Percentiles rank a stretch among this genome's conserved stretches.
Conservation (phyloP, 768 basidiomycete species). For the Collybia nuda region DNA sequence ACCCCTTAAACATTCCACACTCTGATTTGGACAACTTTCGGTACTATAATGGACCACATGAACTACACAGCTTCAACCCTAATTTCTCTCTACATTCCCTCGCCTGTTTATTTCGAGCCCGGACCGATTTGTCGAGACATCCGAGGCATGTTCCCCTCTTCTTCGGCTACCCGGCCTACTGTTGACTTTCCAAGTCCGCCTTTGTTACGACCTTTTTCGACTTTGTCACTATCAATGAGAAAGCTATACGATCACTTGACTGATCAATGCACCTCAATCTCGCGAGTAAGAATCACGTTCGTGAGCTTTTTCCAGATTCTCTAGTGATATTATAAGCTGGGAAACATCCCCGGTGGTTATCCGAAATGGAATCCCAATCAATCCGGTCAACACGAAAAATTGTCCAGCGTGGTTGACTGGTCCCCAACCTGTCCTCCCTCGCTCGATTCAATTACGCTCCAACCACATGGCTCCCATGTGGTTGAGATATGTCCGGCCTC, state of each 20-base stretch:
- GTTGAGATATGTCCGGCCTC: constrained; percentile 4
- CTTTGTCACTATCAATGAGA: not conserved
- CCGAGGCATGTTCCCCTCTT: constrained; percentile 1
- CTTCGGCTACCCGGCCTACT: constrained; percentile 3
- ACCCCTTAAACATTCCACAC: not conserved
- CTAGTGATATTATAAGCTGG: constrained; percentile 3
- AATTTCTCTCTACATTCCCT: constrained; percentile 1
- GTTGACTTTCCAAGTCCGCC: constrained; percentile 1
- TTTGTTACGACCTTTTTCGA: no score
- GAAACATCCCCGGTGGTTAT: not conserved
- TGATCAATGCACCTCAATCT: not conserved
- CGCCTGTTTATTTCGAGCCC: constrained; percentile 4
- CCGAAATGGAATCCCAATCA: no score
- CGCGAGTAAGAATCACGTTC: no score
- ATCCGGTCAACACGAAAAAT: no score
- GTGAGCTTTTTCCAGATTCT: not conserved
- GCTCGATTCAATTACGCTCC: constrained; percentile 1
- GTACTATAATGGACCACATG: not conserved
- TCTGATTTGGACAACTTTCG: not conserved
- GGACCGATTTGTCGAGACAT: constrained; percentile 5
- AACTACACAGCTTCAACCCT: not conserved
- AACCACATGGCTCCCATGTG: constrained; percentile 15
- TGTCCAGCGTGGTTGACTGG: not conserved
- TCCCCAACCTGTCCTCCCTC: not conserved
- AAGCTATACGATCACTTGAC: constrained; percentile 10